A percentile compares a stretch with the other conserved stretches of the same genome.
These are phyloP conservation scores for Pinus albicaulis DNA, from an alignment of 75 land plant genomes.

Conservation along the genomic window DNA sequence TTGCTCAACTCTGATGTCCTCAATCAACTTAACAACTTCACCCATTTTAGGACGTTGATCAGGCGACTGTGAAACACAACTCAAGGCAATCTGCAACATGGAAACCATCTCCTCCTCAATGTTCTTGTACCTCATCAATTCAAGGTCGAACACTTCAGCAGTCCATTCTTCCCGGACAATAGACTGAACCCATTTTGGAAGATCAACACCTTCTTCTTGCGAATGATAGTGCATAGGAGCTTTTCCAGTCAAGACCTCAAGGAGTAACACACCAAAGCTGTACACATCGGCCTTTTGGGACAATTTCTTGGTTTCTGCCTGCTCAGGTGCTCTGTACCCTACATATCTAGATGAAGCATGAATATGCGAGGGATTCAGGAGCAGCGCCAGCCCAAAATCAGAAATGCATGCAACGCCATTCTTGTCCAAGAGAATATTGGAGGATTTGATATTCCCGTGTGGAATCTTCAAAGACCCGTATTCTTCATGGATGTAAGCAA, in stretches of 20 bases:
- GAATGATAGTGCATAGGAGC: slow-evolving; percentile 50
- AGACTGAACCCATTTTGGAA: slow-evolving; percentile 88
- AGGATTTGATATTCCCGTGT: slow-evolving; percentile 87
- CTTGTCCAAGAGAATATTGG: slow-evolving; percentile 78
- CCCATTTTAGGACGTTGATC: slow-evolving; percentile 62
- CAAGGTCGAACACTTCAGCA: slow-evolving; percentile 87
- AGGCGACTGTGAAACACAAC: slow-evolving; percentile 45
- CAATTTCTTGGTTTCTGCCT: slow-evolving; percentile 41
- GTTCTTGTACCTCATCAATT: slow-evolving; percentile 65
- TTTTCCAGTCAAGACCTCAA: slow-evolving; percentile 82
- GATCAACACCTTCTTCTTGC: slow-evolving; percentile 37
- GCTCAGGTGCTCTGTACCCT: slow-evolving; percentile 89
- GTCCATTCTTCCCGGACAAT: slow-evolving; percentile 90
- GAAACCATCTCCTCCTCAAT: slow-evolving; percentile 89
- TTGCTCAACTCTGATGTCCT: slow-evolving; percentile 64
- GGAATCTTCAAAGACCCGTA: slow-evolving; percentile 48
- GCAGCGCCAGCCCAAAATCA: slow-evolving; percentile 72
- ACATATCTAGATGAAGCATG: slow-evolving; percentile 55
- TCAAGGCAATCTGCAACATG: slow-evolving; percentile 77
- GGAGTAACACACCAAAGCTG: slow-evolving; percentile 75
- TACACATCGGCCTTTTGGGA: slow-evolving; percentile 80
- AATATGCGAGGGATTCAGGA: slow-evolving; percentile 50
- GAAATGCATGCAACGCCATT: slow-evolving; percentile 70
- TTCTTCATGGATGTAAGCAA: slow-evolving; percentile 67
- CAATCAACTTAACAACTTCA: slow-evolving; percentile 67